Base-by-base conservation (phyloP, 2,329 filamentous ascomycete genomes). In the Chalara sp. region DNA sequence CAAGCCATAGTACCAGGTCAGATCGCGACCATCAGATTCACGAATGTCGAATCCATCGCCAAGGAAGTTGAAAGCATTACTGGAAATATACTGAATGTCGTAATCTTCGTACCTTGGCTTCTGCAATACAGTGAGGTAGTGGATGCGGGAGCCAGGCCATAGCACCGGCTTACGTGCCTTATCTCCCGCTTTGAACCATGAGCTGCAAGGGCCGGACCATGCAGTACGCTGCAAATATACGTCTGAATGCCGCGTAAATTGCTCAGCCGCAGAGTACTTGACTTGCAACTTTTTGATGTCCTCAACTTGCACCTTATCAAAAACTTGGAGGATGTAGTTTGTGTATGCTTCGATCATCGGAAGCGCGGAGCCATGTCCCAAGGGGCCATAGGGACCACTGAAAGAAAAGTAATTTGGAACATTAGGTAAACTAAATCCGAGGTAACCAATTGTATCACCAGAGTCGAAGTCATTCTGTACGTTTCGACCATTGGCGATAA, bases 91-190 rank as follows among this genome's bases (percentile, higher is more conserved):
- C 5, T 58, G 63, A 48, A 70, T 69, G 32, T 70, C 67, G 56
- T 70, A 73, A 56, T 74, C 71, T 55, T 73, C 71, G 51, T 64
- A 72, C 10, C 71, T 62, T 2, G 68, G 67, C 8, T 61, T 57
- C 45, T 66, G 66, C 59, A 73, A 66, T 10, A 65, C 58, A 49
- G 72, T 67, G 47, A 71, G 63, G 54, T 76, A 78, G 49, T 78
- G 75, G 50, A 78, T 67, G 0, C 70, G 70, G 4, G 68, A 72
- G 7, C 33, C 33, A 37, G 33, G 72, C 67, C 46, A 71, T n/a
- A 64, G 54, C 76, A 78, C 49, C 77, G 75, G 50, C 78, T 67
- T 0, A 69, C 70, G 4, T 68, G 72, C 28, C 43, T 48, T 56
- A 44, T 12, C 57, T 1, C 57, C 57, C 29, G 46, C 46, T 50